phyloP scores from a whole-genome alignment of 805 yeast species.

The Candida sanyiensis region DNA sequence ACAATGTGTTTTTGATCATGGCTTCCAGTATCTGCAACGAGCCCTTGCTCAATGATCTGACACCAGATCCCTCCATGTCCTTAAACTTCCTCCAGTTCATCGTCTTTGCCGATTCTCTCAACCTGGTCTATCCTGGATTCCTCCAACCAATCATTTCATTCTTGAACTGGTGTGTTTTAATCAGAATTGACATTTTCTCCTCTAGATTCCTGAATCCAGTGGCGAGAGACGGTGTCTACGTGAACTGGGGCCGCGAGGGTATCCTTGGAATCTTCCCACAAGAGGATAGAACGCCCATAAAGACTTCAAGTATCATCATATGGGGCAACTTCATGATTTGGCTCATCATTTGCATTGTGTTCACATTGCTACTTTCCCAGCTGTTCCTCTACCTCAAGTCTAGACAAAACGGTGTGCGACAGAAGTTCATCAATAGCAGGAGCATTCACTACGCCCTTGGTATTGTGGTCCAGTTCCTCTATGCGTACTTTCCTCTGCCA shows the following conservation, averaged over 20 bases:
- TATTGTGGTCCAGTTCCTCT: constrained; percentile 7
- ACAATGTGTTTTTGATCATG: constrained; percentile 43
- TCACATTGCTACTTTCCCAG: constrained; percentile 4
- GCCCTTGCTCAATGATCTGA: constrained; percentile 47
- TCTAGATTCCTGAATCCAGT: constrained; percentile 11
- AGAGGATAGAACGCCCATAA: constrained; percentile 35
- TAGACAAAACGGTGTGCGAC: not conserved
- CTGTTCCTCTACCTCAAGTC: constrained; percentile 5
- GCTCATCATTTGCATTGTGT: constrained; percentile 9
- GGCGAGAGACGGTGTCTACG: constrained; percentile 34
- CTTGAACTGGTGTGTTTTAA: constrained; percentile 51
- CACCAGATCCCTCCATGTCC: constrained; percentile 46
- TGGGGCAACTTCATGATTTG: constrained; percentile 42
- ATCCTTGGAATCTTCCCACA: constrained; percentile 17
- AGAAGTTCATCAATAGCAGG: not conserved
- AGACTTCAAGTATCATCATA: constrained; percentile 31
- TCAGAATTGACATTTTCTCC: constrained; percentile 23
- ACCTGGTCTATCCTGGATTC: constrained; percentile 56
- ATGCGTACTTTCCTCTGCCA: constrained; percentile 12
- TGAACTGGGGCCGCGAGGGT: constrained; percentile 25
- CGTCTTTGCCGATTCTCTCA: constrained; percentile 49
- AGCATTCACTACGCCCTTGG: constrained; percentile 1
- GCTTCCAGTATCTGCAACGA: constrained; percentile 59
- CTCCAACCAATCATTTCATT: constrained; percentile 49
- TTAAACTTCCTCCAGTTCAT: constrained; percentile 54